Percentiles rank a stretch among this genome's conserved stretches.
Conservation (phyloP, 441 rosid genomes). For the Euphorbia corollata region DNA sequence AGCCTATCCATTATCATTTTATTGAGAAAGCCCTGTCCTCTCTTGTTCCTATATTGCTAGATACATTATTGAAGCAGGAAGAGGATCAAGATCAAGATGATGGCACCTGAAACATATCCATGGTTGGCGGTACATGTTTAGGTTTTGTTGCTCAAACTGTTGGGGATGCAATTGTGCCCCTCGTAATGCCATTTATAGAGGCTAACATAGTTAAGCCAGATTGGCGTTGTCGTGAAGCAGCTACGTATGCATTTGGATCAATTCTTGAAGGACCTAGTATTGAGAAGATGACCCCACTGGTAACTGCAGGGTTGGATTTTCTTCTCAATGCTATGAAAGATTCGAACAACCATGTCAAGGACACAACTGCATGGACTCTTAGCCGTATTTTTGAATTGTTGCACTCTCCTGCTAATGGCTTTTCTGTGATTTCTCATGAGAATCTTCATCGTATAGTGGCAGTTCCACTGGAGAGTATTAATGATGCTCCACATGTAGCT, state of each 20-base stretch:
- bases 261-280: conserved; percentile 81
- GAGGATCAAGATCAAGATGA: conserved; percentile 95
- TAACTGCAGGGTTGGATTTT: conserved; percentile 67
- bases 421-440: conserved; percentile 57
- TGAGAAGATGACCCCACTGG: conserved; percentile 69
- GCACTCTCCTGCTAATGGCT: conserved; percentile 72
- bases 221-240: conserved; percentile 88
- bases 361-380: conserved; percentile 93
- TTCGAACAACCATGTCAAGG: conserved; percentile 81
- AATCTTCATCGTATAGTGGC: conserved; percentile 53
- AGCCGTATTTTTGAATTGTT: conserved; percentile 86
- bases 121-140: conserved; percentile 98
- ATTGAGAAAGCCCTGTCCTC: conserved; percentile 70
- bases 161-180: conserved; percentile 73
- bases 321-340: conserved; percentile 78
- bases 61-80: conserved; percentile 79
- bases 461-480: conserved; percentile 69
- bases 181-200: conserved; percentile 91
- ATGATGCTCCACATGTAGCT: conserved; percentile 83
- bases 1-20: conserved; percentile 49
- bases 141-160: conserved; percentile 91
- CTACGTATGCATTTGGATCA: conserved; percentile 92
- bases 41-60: conserved; percentile 69
- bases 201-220: conserved; percentile 59
- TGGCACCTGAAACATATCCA: conserved; percentile 74